Evolutionary conservation across 495 filamentous ascomycete species (phyloP), one percentile per base, ranked within the genome.

Genomic region (Mycothermus thermophilus): DNA sequence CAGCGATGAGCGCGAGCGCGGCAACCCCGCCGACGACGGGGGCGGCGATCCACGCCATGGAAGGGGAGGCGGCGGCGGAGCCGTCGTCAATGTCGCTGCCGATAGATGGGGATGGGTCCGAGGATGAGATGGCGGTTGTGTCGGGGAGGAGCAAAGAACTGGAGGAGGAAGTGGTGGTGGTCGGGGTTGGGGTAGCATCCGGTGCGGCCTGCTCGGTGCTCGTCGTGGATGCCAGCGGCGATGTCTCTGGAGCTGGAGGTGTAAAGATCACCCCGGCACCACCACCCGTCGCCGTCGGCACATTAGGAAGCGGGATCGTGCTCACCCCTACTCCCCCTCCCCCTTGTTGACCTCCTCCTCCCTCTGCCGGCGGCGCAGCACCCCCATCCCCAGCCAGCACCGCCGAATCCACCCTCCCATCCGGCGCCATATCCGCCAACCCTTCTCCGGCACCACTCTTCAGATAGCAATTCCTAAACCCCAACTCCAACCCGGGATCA

Each of bases 391-490:
- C n/a, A n/a, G n/a, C n/a, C n/a, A n/a, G n/a, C n/a, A n/a, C n/a
- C n/a, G n/a, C n/a, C n/a, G n/a, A n/a, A n/a, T n/a, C n/a, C n/a
- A n/a, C n/a, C n/a, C n/a, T n/a, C n/a, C n/a, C n/a, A n/a, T n/a
- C n/a, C n/a, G n/a, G n/a, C n/a, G n/a, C n/a, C n/a, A n/a, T n/a
- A n/a, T n/a, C n/a, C n/a, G n/a, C n/a, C n/a, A n/a, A n/a, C n/a
- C n/a, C n/a, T n/a, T n/a, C n/a, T n/a, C n/a, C n/a, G n/a, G n/a
- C n/a, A n/a, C n/a, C n/a, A n/a, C n/a, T 44, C 35, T 60, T 60
- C 28, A 60, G 34, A 21, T 60, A 60, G 30, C 57, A 60, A 38
- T 60, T 60, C 35, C 48, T 56, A 40, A 60, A 60, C 20, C 57
- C 57, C 12, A 52, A 33, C 6, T 38, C 25, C 30, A 41, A 42